Conservation (phyloP, 2,329 filamentous ascomycete species). For the Stachybotrys chartarum region DNA sequence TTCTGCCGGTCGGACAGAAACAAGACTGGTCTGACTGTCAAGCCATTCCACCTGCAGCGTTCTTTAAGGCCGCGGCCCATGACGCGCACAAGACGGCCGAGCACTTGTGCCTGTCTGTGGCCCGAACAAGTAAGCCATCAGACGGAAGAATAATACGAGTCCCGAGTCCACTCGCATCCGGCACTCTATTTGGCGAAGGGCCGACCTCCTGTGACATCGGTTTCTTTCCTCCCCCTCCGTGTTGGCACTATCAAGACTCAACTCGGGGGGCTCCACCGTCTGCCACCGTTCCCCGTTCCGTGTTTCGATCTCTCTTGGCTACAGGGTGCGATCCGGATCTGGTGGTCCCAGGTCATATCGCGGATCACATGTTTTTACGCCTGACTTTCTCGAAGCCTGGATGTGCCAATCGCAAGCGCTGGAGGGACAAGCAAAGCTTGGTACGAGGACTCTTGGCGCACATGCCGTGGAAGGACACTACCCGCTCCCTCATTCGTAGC, state of each 20-base stretch:
- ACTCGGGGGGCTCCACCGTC: background rate
- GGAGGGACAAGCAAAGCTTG: background rate
- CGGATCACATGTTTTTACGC: background rate
- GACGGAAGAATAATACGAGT: background rate
- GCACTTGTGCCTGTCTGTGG: too few species aligned
- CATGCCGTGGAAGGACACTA: background rate
- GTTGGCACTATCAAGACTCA: background rate
- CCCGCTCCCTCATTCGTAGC: background rate
- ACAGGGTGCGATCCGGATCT: background rate
- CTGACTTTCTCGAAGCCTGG: background rate
- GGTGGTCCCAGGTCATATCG: background rate
- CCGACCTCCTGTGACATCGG: too few species aligned
- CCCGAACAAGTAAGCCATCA: too few species aligned
- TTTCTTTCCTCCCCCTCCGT: too few species aligned
- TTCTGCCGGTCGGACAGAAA: background rate
- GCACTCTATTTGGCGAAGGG: too few species aligned
- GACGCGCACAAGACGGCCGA: background rate
- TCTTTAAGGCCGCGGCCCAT: background rate
- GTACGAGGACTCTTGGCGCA: background rate
- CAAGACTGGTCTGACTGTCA: background rate
- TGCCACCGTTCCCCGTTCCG: background rate
- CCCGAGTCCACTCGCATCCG: too few species aligned
- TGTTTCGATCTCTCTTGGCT: background rate
- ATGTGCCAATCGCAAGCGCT: background rate
- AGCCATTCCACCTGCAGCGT: background rate